Evolutionary conservation across 306 rosid genomes (phyloP), one percentile per base, ranked within the genome.

Genomic region (Sindora glabra): DNA sequence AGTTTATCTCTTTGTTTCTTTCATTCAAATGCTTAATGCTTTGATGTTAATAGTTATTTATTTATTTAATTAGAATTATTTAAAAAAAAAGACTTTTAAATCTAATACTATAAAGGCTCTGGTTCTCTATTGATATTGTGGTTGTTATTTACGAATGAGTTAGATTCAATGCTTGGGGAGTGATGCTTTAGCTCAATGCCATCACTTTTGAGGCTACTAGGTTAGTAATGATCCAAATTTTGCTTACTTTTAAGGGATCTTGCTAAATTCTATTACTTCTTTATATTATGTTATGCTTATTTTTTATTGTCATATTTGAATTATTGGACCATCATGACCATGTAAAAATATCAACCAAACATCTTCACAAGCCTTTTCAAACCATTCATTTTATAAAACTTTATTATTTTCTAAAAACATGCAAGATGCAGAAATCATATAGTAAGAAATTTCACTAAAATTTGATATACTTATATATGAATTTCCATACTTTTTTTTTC

Each of bases 1-100:
- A 62, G 79, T 82, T 42, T 82, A 82, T 10, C 88, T 82, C 65
- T 82, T 85, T 2, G 88, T 82, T 16, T 82, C 87, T 3, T 82
- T 82, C 69, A 82, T 82, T 30, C 87, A 82, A 59, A 82, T 82
- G 84, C 84, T 82, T 48, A 82, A 82, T 26, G 87, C 87, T 26
- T 68, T 82, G 25, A 82, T 82, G 87, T 84, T 85, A 0, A 85
- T 82, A 9, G 85, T 85, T 8, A 85, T 82, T 2, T n/a, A n/a
- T n/a, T n/a, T 82, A 82, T 41, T 79, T 85, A 13, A 75, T 82
- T 14, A 77, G 88, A 1, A 80, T 82, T n/a, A 19, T 69, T 5
- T 39, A 78, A 79, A 79, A 37, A 82, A 82, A 4, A 85, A 82
- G 25, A 2, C 73, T 5, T 82, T 82, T 40, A 82, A 79, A 62